A percentile compares a stretch with the other conserved stretches of the same genome.
phyloP scores from a whole-genome alignment of 352 stramenopile genomes.

The Globisporangium irregulare region DNA sequence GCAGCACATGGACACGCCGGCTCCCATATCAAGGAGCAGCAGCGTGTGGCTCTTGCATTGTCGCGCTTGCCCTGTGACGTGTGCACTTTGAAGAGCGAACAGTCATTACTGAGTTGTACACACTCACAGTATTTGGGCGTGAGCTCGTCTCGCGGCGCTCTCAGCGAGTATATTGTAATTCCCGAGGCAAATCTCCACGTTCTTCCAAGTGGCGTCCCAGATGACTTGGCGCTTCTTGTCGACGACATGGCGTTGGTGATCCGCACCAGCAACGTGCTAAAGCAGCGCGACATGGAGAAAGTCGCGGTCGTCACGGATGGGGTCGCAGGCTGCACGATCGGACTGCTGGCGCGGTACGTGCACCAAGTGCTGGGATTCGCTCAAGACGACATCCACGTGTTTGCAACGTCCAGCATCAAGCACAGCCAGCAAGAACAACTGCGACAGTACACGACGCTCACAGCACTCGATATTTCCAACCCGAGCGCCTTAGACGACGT shows the following conservation, averaged over 20 bases:
- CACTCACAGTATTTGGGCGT: slow-evolving; percentile 25
- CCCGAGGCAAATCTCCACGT: slow-evolving; percentile 30
- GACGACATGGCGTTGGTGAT: slow-evolving; percentile 40
- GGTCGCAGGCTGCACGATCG: slow-evolving; percentile 19
- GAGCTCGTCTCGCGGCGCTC: slow-evolving; percentile 26
- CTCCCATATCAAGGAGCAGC: slow-evolving; percentile 6
- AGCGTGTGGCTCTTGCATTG: slow-evolving; percentile 23
- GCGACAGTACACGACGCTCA: slow-evolving; percentile 24
- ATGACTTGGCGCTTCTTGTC: slow-evolving; percentile 41
- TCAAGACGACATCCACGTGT: slow-evolving; percentile 27
- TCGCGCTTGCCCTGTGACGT: slow-evolving; percentile 17
- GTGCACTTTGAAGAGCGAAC: neutral
- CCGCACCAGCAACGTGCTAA: slow-evolving; percentile 29
- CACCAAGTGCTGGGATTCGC: slow-evolving; percentile 23
- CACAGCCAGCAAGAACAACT: neutral
- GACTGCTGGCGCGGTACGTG: slow-evolving; percentile 28
- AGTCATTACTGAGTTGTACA: neutral
- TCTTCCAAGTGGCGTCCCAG: slow-evolving; percentile 28
- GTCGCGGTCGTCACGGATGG: slow-evolving; percentile 29
- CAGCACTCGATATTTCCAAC: slow-evolving; percentile 33
- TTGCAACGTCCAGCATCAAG: slow-evolving; percentile 17
- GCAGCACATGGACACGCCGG: neutral
- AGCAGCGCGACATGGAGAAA: slow-evolving; percentile 18
- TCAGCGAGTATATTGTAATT: slow-evolving; percentile 43
- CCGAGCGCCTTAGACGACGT: slow-evolving; percentile 20